Conservation (phyloP, 1,284 basidiomycete species). For the Phlebopus sp. region DNA sequence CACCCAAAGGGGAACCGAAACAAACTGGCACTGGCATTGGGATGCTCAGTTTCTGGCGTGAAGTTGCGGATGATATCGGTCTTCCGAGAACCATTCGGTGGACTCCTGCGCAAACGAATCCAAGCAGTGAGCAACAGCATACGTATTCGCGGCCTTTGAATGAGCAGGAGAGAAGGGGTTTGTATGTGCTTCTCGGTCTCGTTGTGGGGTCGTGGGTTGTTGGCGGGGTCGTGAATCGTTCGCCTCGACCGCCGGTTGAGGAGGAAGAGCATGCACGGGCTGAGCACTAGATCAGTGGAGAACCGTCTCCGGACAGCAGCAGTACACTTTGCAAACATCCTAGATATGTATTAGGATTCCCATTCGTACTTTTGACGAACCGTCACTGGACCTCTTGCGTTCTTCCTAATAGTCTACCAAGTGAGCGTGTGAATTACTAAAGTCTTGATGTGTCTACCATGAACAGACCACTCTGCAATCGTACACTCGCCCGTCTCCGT, state of each 20-base stretch:
- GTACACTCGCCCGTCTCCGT: not conserved
- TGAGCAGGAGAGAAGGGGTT: constrained; percentile 50
- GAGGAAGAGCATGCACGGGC: constrained; percentile 14
- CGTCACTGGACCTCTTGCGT: too few species aligned
- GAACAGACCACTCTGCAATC: not conserved
- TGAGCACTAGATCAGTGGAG: constrained; percentile 8
- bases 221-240: constrained; percentile 39
- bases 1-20: constrained; percentile 2
- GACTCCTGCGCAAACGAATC: constrained; percentile 15
- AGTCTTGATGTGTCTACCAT: not conserved
- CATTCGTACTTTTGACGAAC: too few species aligned
- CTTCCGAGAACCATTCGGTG: constrained; percentile 33
- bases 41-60: constrained; percentile 27
- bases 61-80: constrained; percentile 38
- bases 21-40: not conserved
- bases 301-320: too few species aligned
- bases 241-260: constrained; percentile 21
- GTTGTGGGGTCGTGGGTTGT: constrained; percentile 51
- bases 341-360: too few species aligned
- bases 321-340: too few species aligned
- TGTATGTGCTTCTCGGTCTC: constrained; percentile 53
- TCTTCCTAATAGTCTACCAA: too few species aligned
- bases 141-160: constrained; percentile 42
- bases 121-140: constrained; percentile 9
- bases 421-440: too few species aligned